Conservation (phyloP, 129 eudicot species). For the Mikania micrantha region DNA sequence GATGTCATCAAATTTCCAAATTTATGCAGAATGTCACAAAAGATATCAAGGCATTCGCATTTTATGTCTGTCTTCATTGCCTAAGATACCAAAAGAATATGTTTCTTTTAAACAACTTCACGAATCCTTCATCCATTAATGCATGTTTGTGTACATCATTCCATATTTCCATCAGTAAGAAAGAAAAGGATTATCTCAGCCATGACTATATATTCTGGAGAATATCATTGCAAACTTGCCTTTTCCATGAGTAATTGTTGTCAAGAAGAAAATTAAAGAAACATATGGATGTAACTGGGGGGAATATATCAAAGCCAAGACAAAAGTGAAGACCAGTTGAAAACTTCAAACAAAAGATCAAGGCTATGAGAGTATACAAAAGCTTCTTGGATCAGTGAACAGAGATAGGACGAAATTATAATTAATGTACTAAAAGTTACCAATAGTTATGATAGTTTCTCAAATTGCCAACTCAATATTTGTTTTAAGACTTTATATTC, state of each 20-base stretch:
- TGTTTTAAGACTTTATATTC: neutral
- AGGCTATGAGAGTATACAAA: neutral
- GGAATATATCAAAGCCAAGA: neutral
- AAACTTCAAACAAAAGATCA: constrained; percentile 5
- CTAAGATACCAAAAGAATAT: constrained; percentile 29
- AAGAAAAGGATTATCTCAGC: neutral
- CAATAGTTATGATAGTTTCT: neutral
- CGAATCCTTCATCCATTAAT: neutral
- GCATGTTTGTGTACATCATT: neutral
- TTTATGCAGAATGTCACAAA: constrained; percentile 84
- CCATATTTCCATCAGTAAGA: neutral
- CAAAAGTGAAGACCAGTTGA: neutral
- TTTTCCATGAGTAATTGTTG: neutral
- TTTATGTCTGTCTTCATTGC: constrained; percentile 81
- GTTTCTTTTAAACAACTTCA: neutral
- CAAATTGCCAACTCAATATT: neutral
- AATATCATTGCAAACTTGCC: neutral
- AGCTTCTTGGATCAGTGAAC: neutral
- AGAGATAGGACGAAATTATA: neutral
- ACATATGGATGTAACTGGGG: neutral
- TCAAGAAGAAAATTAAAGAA: neutral
- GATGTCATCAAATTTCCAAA: constrained; percentile 88
- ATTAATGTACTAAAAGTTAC: too few species aligned
- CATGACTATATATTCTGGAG: neutral
- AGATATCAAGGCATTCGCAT: constrained; percentile 92